Percentiles rank a stretch among this genome's conserved stretches.
phyloP scores from a whole-genome alignment of 2,329 filamentous ascomycete species.

The Diaporthe batatas region DNA sequence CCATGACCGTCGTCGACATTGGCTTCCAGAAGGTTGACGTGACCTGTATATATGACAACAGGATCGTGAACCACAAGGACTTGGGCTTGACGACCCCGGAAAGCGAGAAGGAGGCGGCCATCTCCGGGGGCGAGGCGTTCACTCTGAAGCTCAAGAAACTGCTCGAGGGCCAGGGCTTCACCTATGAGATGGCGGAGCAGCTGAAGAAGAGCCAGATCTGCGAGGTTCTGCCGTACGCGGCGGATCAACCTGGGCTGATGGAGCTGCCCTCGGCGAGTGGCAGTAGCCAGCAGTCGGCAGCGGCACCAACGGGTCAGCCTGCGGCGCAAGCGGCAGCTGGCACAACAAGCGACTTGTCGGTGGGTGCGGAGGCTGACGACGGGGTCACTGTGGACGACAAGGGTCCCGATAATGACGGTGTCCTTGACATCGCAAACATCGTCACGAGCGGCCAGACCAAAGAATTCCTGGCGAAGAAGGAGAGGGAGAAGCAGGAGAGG shows the following conservation, averaged over 20 bases:
- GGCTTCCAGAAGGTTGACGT: conserved; percentile 94
- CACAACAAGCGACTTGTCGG: conserved; percentile 50
- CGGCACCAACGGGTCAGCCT: conserved; percentile 43
- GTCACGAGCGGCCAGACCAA: conserved; percentile 85
- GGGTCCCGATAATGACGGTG: conserved; percentile 72
- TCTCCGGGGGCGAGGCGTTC: conserved; percentile 89
- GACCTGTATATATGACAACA: conserved; percentile 87
- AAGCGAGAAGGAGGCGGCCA: conserved; percentile 53
- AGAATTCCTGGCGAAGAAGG: conserved; percentile 86
- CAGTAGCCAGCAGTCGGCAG: conserved; percentile 50
- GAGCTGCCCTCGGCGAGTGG: conserved; percentile 57
- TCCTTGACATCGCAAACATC: conserved; percentile 86
- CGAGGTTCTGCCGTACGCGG: conserved; percentile 73
- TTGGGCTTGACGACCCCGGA: conserved; percentile 68
- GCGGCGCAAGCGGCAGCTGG: conserved; percentile 45
- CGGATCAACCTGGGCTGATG: conserved; percentile 59
- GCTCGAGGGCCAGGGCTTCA: conserved; percentile 71
- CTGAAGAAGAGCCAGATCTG: conserved; percentile 76
- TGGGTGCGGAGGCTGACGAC: conserved; percentile 48
- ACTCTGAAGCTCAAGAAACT: conserved; percentile 79
- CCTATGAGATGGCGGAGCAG: conserved; percentile 77
- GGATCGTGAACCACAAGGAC: conserved; percentile 76
- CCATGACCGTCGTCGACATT: conserved; percentile 89
- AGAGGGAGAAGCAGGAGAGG: conserved; percentile 81
- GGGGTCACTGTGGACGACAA: conserved; percentile 58